Base-by-base conservation (phyloP, 768 basidiomycete species). In the Pleurotus tuber-regium region DNA sequence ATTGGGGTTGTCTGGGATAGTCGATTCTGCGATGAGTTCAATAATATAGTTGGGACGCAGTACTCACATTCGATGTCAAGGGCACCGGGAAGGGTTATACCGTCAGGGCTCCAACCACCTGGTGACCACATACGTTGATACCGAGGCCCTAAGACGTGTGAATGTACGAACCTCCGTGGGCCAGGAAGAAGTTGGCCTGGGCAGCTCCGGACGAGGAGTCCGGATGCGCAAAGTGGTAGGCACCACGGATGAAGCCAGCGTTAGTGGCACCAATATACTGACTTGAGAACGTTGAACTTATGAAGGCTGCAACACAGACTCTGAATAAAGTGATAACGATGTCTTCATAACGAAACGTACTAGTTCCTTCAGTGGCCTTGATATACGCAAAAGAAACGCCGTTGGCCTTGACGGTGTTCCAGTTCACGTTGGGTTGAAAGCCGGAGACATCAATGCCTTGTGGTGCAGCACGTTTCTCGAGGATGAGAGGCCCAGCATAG, bases 291-390 rank as follows among this genome's bases (percentile, higher is more conserved):
- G 63, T 38, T 0, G 77, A 71, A 56, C 67, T 69, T 2, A 16
- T 66, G 57, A 74, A 83, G 1, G 63, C 68, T 72, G 38, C 19
- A 26, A 26, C 23, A 30, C 18, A 4, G 43, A 50, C 5, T 12
- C 3, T 21, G 28, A 21, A 11, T 36, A 30, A 10, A 16, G 16
- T 30, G 24, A 23, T 7, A 30, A 40, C 41, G 19, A 41, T 26
- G 3, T 10, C 38, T 5, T 56, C 69, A n/a, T n/a, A n/a, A n/a
- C n/a, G n/a, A n/a, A n/a, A n/a, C n/a, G 52, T 44, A 82, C 80
- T 60, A n/a, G 71, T 81, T 7, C 78, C 78, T 61, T 86, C 83
- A 1, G 83, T 86, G 9, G 83, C 84, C 61, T 86, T 86, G 73
- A 86, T 84, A 59, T 74, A 85, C 2, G 68, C 80, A 57, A 83